Percentiles rank a stretch among this genome's conserved stretches.
These are phyloP conservation scores for Bipolaris sorokiniana DNA, from an alignment of 2,329 filamentous ascomycete genomes.

Conservation along the genomic window DNA sequence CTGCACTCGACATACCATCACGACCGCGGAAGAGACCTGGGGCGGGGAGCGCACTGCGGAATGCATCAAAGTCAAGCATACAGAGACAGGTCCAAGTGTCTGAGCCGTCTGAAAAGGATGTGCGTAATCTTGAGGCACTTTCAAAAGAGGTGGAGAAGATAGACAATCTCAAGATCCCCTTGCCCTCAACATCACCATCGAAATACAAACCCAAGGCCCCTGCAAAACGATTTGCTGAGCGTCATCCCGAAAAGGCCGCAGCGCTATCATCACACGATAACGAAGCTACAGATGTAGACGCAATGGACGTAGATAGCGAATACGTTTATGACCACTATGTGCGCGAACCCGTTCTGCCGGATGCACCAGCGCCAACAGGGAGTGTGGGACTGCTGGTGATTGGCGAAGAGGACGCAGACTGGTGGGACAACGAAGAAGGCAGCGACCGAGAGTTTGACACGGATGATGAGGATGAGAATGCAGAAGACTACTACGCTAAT, in stretches of 20 bases:
- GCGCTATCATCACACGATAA: constrained; percentile 19
- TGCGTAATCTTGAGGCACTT: constrained; percentile 43
- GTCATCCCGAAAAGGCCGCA: constrained; percentile 39
- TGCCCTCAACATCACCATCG: constrained; percentile 25
- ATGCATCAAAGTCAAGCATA: constrained; percentile 8
- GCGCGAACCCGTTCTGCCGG: constrained; percentile 52
- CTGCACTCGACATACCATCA: constrained; percentile 12
- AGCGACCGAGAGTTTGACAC: constrained; percentile 61
- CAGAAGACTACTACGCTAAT: constrained; percentile 78
- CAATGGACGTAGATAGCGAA: constrained; percentile 53
- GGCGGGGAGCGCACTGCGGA: constrained; percentile 28
- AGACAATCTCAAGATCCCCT: constrained; percentile 20
- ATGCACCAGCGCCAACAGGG: constrained; percentile 39
- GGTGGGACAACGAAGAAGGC: constrained; percentile 65
- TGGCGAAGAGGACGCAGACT: constrained; percentile 58
- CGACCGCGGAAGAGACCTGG: constrained; percentile 40
- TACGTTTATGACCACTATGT: constrained; percentile 69
- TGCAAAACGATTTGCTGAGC: constrained; percentile 42
- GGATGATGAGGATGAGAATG: constrained; percentile 69
- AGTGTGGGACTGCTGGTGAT: constrained; percentile 57
- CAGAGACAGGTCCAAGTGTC: constrained; percentile 15
- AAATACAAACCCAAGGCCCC: constrained; percentile 47
- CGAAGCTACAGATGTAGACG: constrained; percentile 20
- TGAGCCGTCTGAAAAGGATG: constrained; percentile 32
- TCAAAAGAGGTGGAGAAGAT: constrained; percentile 40